A percentile compares a stretch with the other conserved stretches of the same genome.
Evolutionary conservation across 1,139 yeast genomes (phyloP).

Genomic region (Yamadazyma oceani): DNA sequence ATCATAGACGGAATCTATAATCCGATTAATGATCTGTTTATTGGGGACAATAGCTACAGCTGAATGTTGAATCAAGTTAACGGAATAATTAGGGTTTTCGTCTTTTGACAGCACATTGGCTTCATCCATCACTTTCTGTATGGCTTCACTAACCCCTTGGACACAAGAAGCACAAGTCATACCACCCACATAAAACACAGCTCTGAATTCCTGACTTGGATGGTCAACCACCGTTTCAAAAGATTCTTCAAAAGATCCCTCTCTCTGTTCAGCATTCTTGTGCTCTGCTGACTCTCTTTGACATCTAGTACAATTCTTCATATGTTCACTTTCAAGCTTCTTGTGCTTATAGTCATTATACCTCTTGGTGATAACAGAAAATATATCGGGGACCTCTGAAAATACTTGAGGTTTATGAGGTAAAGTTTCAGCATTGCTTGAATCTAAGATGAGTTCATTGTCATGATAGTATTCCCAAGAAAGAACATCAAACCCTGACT

Average conservation of each 20-base stretch:
- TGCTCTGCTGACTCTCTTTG: constrained; percentile 17
- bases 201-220: constrained; percentile 37
- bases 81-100: constrained; percentile 33
- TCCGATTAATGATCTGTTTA: constrained; percentile 50
- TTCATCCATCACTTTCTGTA: constrained; percentile 32
- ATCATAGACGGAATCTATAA: constrained; percentile 49
- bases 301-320: constrained; percentile 36
- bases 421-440: constrained; percentile 8
- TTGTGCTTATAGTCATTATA: constrained; percentile 12
- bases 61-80: constrained; percentile 43
- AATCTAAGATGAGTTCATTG: constrained; percentile 16
- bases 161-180: constrained; percentile 70
- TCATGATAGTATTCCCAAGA: constrained; percentile 33
- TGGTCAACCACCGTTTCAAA: constrained; percentile 31
- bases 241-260: constrained; percentile 11
- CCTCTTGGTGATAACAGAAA: constrained; percentile 16
- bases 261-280: constrained; percentile 2
- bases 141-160: constrained; percentile 43
- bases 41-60: constrained; percentile 50
- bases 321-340: constrained; percentile 21
- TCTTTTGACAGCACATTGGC: constrained; percentile 11
- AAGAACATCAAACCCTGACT: constrained; percentile 31
- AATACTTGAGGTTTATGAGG: constrained; percentile 1
- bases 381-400: constrained; percentile 15
- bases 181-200: constrained; percentile 57